phyloP scores from a whole-genome alignment of 2,329 filamentous ascomycete species.

The Amylocarpus encephaloides region DNA sequence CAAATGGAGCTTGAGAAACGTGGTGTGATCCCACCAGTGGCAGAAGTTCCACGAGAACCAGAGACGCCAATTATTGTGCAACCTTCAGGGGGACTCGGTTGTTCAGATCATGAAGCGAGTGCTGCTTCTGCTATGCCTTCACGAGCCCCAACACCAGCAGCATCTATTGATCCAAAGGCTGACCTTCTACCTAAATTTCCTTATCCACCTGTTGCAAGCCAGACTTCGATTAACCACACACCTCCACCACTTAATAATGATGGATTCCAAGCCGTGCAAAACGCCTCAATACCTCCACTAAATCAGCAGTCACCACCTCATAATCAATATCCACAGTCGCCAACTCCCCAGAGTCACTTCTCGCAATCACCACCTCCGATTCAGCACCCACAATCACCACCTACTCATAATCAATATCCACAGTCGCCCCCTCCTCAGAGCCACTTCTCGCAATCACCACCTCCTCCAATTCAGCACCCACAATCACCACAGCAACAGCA shows the following conservation, averaged over 20 bases:
- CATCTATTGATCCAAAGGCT: background rate
- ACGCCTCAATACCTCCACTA: background rate
- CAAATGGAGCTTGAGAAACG: conserved; percentile 26
- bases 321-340: background rate
- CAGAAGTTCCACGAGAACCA: background rate
- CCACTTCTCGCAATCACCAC: background rate
- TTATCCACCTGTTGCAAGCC: background rate
- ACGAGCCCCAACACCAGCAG: background rate
- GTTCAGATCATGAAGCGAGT: conserved; percentile 1
- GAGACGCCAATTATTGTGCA: background rate
- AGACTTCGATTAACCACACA: background rate
- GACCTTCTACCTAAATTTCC: background rate
- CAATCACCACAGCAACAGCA: background rate
- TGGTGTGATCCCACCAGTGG: background rate
- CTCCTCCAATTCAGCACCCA: background rate
- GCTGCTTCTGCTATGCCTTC: background rate
- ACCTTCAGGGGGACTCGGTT: background rate
- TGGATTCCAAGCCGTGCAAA: background rate
- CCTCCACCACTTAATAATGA: background rate
- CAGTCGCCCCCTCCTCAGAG: background rate
- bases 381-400: background rate
- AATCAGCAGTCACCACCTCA: background rate
- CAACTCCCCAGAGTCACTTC: background rate
- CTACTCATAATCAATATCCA: background rate
- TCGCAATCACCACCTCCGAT: background rate